Percentiles rank a stretch among this genome's conserved stretches.
These are phyloP conservation scores for Fusarium avenaceum DNA, from an alignment of 2,329 filamentous ascomycete genomes.

Conservation along the genomic window DNA sequence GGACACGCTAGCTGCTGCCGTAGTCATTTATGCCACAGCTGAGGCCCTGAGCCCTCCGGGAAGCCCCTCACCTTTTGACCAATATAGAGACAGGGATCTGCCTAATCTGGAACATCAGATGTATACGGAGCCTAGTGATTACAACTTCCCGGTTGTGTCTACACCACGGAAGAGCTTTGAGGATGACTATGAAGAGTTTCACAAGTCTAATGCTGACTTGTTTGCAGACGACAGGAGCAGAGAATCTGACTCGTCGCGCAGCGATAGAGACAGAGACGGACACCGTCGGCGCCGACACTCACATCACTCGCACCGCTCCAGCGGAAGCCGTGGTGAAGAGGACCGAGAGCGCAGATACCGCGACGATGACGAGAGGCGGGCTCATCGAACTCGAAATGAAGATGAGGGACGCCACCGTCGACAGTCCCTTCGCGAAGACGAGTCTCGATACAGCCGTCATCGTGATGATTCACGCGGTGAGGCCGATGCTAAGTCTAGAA, in stretches of 20 bases:
- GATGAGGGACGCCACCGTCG: conserved; percentile 49
- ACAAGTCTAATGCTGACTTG: conserved; percentile 67
- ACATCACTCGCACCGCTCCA: conserved; percentile 54
- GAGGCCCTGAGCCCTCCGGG: conserved; percentile 61
- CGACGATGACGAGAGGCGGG: conserved; percentile 46
- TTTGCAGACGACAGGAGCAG: conserved; percentile 65
- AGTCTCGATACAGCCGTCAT: conserved; percentile 36
- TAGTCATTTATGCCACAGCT: conserved; percentile 66
- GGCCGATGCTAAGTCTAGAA: conserved; percentile 30
- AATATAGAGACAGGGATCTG: conserved; percentile 45
- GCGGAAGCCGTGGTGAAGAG: conserved; percentile 52
- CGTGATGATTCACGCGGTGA: conserved; percentile 37
- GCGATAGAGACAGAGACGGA: conserved; percentile 57
- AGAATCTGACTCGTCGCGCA: conserved; percentile 53
- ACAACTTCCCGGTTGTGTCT: conserved; percentile 53
- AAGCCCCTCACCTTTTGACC: conserved; percentile 50
- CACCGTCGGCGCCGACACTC: conserved; percentile 60
- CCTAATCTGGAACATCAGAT: conserved; percentile 48
- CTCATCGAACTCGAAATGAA: conserved; percentile 36
- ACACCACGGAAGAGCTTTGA: conserved; percentile 53
- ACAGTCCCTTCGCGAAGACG: conserved; percentile 39
- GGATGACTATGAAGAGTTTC: conserved; percentile 57
- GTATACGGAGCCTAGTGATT: conserved; percentile 46
- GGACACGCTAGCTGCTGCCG: conserved; percentile 67
- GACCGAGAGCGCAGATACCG: conserved; percentile 46